Base-by-base conservation (phyloP, 352 stramenopile genomes). In the Pythium biforme region DNA sequence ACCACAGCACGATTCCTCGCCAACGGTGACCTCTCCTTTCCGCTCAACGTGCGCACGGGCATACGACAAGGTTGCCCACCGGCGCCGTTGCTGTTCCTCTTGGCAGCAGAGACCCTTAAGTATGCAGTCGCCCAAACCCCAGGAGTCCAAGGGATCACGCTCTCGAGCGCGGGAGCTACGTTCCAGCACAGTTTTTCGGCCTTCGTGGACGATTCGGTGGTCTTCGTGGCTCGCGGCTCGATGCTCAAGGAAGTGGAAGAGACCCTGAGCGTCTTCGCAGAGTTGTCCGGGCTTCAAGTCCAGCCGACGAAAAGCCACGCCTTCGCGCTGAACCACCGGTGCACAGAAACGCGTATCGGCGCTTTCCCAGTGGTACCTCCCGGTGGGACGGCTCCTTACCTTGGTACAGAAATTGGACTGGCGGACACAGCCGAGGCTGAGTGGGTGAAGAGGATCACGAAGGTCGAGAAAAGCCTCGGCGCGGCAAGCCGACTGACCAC, bases 11-110 rank as follows among this genome's bases (percentile, higher is more conserved):
- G n/a, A 0, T 67, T 71, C 37, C 31, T 64, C 1, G 61, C 59
- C 0, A 71, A 70, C 27, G 49, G 60, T 0, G 61, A 73, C 1
- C 33, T 66, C 0, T 73, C 60, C 1, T 0, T 14, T 2, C 3
- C 20, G 5, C 4, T 50, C 4, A 3, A 7, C 3, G 57, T 75
- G 0, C 9, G 1, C 0, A 68, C 62, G 0, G 70, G 63, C 2
- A 74, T 77, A 4, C 49, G 62, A 4, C 70, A 73, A 50, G 59
- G 65, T 0, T 77, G 62, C 40, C 66, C 67, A 7, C 34, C 74
- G 0, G 70, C 70, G 29, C 66, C 65, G 0, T 39, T 76, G 1
- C 51, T 73, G 4, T 74, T 76, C n/a, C 49, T 76, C 8, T 23
- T 76, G 0, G 70, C 61, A 10, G 49, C 62, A 1, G 65, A 76